phyloP scores from a whole-genome alignment of 306 rosid species.

The Dalbergia cochinchinensis region DNA sequence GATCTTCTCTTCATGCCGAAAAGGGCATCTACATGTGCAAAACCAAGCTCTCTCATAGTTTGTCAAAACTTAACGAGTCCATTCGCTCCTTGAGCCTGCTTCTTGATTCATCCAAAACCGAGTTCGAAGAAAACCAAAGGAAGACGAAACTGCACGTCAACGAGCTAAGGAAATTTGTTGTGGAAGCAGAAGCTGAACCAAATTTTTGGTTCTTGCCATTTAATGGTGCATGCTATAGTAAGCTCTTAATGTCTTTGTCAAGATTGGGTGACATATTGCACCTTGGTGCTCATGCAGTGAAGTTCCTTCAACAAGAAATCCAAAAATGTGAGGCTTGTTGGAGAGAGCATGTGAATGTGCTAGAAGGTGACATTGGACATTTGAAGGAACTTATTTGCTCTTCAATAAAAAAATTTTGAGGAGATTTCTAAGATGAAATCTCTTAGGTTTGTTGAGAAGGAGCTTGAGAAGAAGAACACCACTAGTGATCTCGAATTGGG shows the following conservation, averaged over 20 bases:
- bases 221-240: slow-evolving; percentile 47
- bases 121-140: slow-evolving; percentile 42
- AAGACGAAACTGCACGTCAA: slow-evolving; percentile 39
- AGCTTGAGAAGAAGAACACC: slow-evolving; percentile 43
- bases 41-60: slow-evolving; percentile 54
- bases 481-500: slow-evolving; percentile 61
- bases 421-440: slow-evolving; percentile 52
- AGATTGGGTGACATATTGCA: slow-evolving; percentile 54
- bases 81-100: slow-evolving; percentile 46
- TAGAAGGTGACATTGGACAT: slow-evolving; percentile 55
- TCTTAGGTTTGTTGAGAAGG: slow-evolving; percentile 48
- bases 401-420: slow-evolving; percentile 39
- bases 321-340: slow-evolving; percentile 34
- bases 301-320: slow-evolving; percentile 43
- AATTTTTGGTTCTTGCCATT: slow-evolving; percentile 72
- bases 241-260: slow-evolving; percentile 56
- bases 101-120: background rate
- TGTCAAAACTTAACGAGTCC: slow-evolving; percentile 52
- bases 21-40: slow-evolving; percentile 62
- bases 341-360: slow-evolving; percentile 28
- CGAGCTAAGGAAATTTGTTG: slow-evolving; percentile 55
- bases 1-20: slow-evolving; percentile 62
- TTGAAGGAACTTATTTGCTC: slow-evolving; percentile 54
- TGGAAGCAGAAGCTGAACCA: slow-evolving; percentile 69
- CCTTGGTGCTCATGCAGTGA: slow-evolving; percentile 51